Evolutionary conservation across 2,329 filamentous ascomycete genomes (phyloP), one percentile per base, ranked within the genome.

Genomic region (Paramyrothecium sp.): DNA sequence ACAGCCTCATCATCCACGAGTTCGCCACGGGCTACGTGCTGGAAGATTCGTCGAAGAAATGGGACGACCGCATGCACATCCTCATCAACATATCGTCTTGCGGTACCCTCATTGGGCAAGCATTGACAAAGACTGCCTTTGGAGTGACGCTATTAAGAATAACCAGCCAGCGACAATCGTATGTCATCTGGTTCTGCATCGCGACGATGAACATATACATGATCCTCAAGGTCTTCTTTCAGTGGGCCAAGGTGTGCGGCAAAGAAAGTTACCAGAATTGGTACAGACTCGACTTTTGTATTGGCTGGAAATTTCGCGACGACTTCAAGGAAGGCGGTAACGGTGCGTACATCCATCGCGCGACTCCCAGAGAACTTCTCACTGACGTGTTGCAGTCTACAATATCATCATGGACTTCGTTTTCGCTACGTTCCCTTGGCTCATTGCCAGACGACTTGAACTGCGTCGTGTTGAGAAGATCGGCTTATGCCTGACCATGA

Each of bases 361-460:
- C 13, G 26, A 30, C 26, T 30, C 26, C 26, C 26, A 3, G 26
- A 30, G 10, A 30, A 10, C 26, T 30, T 10, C 26, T 30, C 10
- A 30, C 26, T 30, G 26, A 30, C 26, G 4, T 4, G 26, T 10
- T 10, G 10, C 58, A 81, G 78, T 80, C 5, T 81, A 81, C 65
- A 82, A 82, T 63, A 78, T 82, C 56, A 69, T 82, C 26, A 82
- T 81, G 77, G 81, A 83, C 58, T 81, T 83, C 46, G 61, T 80
- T 0, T 77, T 83, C 61, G 79, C 81, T 0, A 56, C 69, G 10
- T 79, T 82, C 54, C 80, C 80, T 3, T 82, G 79, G 79, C 61
- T 79, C 21, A 75, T 83, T 20, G 79, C 77, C 1, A 78, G 76
- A 67, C 72, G 71, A 3, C 60, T 83, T 49, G 77, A 79, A 55